Evolutionary conservation across 305 asterid genomes (phyloP).

Genomic region (Solanum hybrid): DNA sequence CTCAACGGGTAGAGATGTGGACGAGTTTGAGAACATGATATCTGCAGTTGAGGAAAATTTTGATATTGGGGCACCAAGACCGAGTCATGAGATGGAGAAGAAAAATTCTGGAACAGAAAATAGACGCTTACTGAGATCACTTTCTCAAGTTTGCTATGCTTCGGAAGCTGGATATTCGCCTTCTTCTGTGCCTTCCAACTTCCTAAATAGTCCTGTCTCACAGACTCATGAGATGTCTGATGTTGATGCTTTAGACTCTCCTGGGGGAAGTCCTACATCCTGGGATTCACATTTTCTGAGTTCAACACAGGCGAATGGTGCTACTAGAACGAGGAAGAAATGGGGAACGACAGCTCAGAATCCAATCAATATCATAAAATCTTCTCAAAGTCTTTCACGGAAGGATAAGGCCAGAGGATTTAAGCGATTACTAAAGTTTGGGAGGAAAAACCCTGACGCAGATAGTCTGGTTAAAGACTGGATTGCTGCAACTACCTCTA

Average conservation of each 20-base stretch:
- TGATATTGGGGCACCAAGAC: constrained; percentile 32
- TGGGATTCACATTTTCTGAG: constrained; percentile 63
- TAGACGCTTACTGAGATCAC: constrained; percentile 27
- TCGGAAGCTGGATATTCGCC: constrained; percentile 36
- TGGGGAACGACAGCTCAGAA: constrained; percentile 67
- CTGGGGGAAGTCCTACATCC: constrained; percentile 69
- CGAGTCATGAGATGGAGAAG: constrained; percentile 29
- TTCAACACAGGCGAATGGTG: constrained; percentile 49
- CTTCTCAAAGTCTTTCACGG: constrained; percentile 42
- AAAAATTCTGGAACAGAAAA: constrained; percentile 52
- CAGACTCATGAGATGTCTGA: constrained; percentile 77
- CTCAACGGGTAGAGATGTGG: constrained; percentile 34
- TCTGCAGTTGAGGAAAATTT: constrained; percentile 23
- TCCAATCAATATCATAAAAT: constrained; percentile 32
- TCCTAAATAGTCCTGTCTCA: constrained; percentile 43
- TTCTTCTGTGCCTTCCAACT: constrained; percentile 29
- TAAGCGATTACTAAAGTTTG: constrained; percentile 62
- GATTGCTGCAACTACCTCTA: constrained; percentile 59
- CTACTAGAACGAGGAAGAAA: constrained; percentile 72
- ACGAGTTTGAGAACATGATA: constrained; percentile 30
- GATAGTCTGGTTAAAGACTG: constrained; percentile 64
- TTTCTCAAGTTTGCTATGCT: constrained; percentile 53
- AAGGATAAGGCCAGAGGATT: constrained; percentile 68
- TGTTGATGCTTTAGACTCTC: constrained; percentile 65
- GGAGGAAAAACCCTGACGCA: constrained; percentile 67